Evolutionary conservation across 2,329 filamentous ascomycete species (phyloP), one percentile per base, ranked within the genome.

Genomic region (Neofusicoccum ribis): DNA sequence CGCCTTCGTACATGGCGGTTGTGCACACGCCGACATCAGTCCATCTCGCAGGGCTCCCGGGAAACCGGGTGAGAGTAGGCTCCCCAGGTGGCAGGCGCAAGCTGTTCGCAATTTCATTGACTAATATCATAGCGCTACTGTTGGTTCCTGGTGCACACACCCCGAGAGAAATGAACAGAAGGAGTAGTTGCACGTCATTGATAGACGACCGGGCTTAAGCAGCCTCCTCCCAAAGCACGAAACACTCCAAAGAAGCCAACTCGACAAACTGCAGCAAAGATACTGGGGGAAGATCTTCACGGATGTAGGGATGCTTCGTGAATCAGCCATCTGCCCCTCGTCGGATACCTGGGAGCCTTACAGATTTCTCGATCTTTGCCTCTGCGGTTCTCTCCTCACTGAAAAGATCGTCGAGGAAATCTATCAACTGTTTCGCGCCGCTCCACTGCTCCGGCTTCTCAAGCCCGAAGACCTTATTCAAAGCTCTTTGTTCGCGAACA

Each of bases 361-460:
- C 59, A 5, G 59, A 3, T 14, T 52, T 49, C 23, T 66, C 65
- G 15, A 67, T 44, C 47, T 68, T 68, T 20, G 63, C 46, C 17
- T 59, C 66, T 12, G 62, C 62, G 7, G 49, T 46, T 31, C 43
- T 59, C 14, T 64, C 63, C 37, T 65, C 7, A 14, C 50, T 67
- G 60, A 69, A 69, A n/a, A 69, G 34, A 23, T 69, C 68, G 27
- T 68, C 68, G 44, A 69, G 56, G 39, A 68, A 69, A 34, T 69
- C 68, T 23, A 69, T 62, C 44, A 69, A 46, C 23, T 66, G 63
- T 54, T 69, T 68, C 9, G 41, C 68, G 17, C 67, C 68, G 44
- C 68, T 69, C 68, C 68, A 69, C 9, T 49, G 46, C 39, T 67
- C 68, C 4, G 65, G 46, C 11, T 58, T 58, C 11, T 49, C 41